Evolutionary conservation across 225 moss, liverwort and hornwort species (phyloP).

Genomic region (Sphagnum contortum): DNA sequence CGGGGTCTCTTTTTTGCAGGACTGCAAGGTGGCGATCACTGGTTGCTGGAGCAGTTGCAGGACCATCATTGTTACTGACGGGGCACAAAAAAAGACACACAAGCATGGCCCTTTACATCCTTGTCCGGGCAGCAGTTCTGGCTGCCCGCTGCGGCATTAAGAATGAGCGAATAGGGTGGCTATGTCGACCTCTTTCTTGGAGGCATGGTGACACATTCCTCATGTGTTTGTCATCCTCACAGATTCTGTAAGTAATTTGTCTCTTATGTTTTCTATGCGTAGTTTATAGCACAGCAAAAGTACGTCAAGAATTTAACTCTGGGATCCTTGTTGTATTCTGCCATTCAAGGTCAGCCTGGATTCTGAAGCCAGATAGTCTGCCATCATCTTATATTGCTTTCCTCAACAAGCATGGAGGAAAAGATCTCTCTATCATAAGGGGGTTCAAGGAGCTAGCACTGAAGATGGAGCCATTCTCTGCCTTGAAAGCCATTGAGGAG

Average conservation of each 20-base stretch:
- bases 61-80: constrained; percentile 83
- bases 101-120: constrained; percentile 90
- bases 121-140: constrained; percentile 82
- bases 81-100: constrained; percentile 81
- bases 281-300: neutral
- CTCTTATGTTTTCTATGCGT: neutral
- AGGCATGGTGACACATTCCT: constrained; percentile 95
- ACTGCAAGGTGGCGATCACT: constrained; percentile 88
- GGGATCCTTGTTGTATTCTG: neutral
- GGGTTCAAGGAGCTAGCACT: constrained; percentile 60
- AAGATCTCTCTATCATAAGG: constrained; percentile 62
- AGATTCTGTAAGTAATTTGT: constrained; percentile 74
- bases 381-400: constrained; percentile 80
- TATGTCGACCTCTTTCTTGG: constrained; percentile 86
- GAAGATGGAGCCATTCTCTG: constrained; percentile 28
- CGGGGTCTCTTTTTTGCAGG: constrained; percentile 16
- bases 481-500: constrained; percentile 46
- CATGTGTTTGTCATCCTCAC: constrained; percentile 88
- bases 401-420: constrained; percentile 80
- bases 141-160: constrained; percentile 91
- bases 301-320: too few species aligned
- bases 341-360: constrained; percentile 70
- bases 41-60: constrained; percentile 90
- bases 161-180: constrained; percentile 58
- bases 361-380: constrained; percentile 82